Conservation (phyloP, 352 stramenopile genomes). For the Phytophthora sansomeana region DNA sequence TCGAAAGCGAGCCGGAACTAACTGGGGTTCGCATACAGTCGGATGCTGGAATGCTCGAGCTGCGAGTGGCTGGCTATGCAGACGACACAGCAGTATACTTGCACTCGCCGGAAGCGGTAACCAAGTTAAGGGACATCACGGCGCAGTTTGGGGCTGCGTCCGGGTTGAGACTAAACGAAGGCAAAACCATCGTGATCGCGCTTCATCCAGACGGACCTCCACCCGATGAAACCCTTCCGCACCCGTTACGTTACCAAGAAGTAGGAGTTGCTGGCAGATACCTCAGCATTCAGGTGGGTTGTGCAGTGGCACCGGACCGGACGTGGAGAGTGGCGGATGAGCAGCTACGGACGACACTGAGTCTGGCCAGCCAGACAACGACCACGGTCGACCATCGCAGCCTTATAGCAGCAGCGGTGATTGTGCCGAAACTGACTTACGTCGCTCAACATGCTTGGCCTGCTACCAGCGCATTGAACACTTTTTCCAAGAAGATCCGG, state of each 20-base stretch:
- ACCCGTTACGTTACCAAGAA: background rate
- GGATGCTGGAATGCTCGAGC: background rate
- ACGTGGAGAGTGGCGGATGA: background rate
- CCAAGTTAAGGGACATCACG: background rate
- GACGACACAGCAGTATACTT: background rate
- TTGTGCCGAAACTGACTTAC: constrained; percentile 1
- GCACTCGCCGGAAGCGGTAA: background rate
- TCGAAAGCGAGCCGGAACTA: background rate
- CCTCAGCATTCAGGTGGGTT: background rate
- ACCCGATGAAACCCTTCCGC: background rate
- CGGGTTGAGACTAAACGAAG: background rate
- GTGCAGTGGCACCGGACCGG: background rate
- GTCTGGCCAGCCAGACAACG: background rate
- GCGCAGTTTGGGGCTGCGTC: background rate
- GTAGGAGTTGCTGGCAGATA: background rate
- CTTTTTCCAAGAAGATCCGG: background rate
- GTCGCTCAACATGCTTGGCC: background rate
- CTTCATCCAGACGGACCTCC: background rate
- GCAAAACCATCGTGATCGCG: background rate
- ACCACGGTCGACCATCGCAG: constrained; percentile 6
- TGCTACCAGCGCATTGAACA: background rate
- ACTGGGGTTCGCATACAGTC: background rate
- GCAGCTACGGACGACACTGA: background rate
- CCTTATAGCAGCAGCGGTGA: background rate
- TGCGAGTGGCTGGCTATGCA: background rate